Base-by-base conservation (phyloP, 2,329 filamentous ascomycete species). In the Ascocoryne sarcoides region DNA sequence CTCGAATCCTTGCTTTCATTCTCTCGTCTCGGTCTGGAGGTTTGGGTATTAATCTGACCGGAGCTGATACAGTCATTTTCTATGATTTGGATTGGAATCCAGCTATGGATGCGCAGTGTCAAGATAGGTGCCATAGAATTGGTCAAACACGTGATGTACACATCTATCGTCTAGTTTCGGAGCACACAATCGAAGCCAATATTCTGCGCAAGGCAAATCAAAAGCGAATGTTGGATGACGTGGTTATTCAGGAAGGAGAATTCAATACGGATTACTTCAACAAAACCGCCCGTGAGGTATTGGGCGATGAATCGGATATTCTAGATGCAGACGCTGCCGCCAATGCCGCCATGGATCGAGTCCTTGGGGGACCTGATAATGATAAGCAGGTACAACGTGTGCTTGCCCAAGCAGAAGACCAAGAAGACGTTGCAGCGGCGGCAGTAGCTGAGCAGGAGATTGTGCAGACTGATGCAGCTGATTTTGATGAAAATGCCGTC, bases 81-180 rank as follows among this genome's bases (percentile, higher is more conserved):
- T 98, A 96, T 64, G 92, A 98, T 57, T 80, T 96, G 44, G 92
- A 98, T 60, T 98, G 93, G 93, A 98, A 98, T 56, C 92, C 92
- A 0, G 92, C 93, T 37, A 98, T 98, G 92, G 92, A 98, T 67
- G 95, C 95, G 63, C 92, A 98, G 63, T 98, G 92, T 56, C 93
- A 98, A 65, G 93, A 98, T 61, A 79, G 92, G 55, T 93, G 87
- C 55, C 92, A 98, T 65, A 86, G 92, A 50, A 98, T 98, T 51
- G 92, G 92, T 2, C 92, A 98, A 62, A 96, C 92, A 1, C 82
- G 92, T 20, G 92, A 98, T 60, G 92, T 98, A 21, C 90, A 96
- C 61, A 96, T 98, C 44, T 98, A 96, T 65, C 87, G 90, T 2
- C 79, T 96, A 15, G 80, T 94, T 7, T 92, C 87, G 9, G 82